Conservation (phyloP, 2,329 filamentous ascomycete species). For the Beauveria scarabaeidicola region DNA sequence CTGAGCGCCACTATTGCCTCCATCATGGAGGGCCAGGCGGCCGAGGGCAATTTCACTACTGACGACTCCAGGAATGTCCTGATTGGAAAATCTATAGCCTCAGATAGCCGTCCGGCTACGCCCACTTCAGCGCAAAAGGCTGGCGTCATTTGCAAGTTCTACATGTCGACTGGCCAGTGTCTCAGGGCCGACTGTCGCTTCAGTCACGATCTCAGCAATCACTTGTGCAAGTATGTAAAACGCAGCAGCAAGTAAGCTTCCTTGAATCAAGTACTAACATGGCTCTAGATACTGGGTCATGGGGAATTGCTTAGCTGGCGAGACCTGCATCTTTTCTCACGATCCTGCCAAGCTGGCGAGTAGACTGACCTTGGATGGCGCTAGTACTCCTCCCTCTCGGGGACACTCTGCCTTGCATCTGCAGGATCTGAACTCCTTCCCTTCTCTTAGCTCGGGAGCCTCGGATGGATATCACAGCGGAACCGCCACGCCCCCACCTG, state of each 20-base stretch:
- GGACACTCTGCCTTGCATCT: constrained; percentile 65
- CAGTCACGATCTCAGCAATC: constrained; percentile 90
- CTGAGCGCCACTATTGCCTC: constrained; percentile 84
- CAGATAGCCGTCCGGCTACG: constrained; percentile 65
- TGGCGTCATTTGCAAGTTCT: constrained; percentile 94
- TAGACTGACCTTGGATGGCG: constrained; percentile 65
- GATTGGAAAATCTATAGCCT: constrained; percentile 83
- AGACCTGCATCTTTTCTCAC: constrained; percentile 94
- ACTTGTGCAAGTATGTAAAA: constrained; percentile 86
- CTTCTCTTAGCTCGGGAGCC: constrained; percentile 56
- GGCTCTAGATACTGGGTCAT: constrained; percentile 77
- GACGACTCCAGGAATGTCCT: constrained; percentile 60
- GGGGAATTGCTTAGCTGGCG: constrained; percentile 88
- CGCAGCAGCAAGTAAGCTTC: too few species aligned
- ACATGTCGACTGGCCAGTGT: constrained; percentile 90
- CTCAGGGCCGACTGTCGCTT: constrained; percentile 93
- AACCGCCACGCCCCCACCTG: constrained; percentile 57
- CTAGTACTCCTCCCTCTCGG: constrained; percentile 54
- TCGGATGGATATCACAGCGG: constrained; percentile 44
- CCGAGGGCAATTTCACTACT: constrained; percentile 26
- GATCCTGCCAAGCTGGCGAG: constrained; percentile 82
- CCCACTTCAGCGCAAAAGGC: constrained; percentile 71
- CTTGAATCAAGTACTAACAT: neutral
- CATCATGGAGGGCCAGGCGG: constrained; percentile 66
- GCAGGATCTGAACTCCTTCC: constrained; percentile 79